Evolutionary conservation across 2,329 filamentous ascomycete genomes (phyloP).

Genomic region (Colletotrichum sp.): DNA sequence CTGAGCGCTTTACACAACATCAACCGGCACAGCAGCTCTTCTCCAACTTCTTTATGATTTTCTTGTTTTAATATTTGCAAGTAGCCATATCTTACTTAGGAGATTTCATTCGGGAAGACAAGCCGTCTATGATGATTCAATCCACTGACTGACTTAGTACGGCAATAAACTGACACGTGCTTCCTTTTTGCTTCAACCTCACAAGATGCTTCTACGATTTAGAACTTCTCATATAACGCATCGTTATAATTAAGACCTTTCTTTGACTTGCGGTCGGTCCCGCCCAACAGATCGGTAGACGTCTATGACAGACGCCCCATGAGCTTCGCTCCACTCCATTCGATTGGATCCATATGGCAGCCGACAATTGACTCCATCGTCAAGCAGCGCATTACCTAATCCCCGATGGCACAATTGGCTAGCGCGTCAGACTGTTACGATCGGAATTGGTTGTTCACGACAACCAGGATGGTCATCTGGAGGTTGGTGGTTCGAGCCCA

Average conservation of each 20-base stretch:
- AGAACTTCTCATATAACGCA: background rate
- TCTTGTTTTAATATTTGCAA: no score
- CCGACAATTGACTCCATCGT: background rate
- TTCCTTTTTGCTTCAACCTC: background rate
- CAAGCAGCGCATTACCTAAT: background rate
- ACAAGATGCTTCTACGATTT: fast-evolving
- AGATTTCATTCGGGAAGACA: background rate
- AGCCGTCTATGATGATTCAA: background rate
- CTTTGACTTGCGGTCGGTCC: background rate
- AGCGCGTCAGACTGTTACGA: conserved; percentile 3
- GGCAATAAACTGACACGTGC: background rate
- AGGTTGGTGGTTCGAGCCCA: conserved; percentile 3
- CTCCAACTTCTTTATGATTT: no score
- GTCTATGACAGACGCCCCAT: background rate
- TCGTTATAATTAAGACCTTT: background rate
- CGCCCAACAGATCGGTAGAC: background rate
- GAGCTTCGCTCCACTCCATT: background rate
- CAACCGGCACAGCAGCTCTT: no score
- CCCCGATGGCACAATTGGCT: conserved; percentile 3
- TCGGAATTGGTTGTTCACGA: background rate
- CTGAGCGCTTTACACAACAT: no score
- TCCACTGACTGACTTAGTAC: background rate
- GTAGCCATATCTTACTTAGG: no score
- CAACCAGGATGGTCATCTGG: background rate
- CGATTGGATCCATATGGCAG: background rate